Evolutionary conservation across 2,329 filamentous ascomycete genomes (phyloP).

Genomic region (Lasiodiplodia sp.): DNA sequence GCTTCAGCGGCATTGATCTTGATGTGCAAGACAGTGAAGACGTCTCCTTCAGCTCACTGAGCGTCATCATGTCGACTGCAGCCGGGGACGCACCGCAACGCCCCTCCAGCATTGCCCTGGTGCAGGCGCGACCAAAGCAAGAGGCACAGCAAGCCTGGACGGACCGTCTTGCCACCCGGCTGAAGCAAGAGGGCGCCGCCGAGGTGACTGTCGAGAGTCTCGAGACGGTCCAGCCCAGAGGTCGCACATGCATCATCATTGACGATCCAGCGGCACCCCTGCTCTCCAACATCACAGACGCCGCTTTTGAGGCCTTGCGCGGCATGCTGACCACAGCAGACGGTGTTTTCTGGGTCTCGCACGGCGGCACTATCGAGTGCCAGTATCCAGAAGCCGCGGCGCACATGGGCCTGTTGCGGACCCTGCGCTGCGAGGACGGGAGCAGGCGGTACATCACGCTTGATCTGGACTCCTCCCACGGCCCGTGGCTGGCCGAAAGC

Average conservation of each 20-base stretch:
- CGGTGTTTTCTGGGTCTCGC: conserved; percentile 9
- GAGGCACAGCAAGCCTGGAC: no score
- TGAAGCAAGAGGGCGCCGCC: neutral
- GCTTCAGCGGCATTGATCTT: conserved; percentile 18
- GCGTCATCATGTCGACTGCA: conserved; percentile 25
- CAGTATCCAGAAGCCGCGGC: neutral
- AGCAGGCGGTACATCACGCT: conserved; percentile 1
- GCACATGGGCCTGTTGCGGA: neutral
- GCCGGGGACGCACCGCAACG: conserved; percentile 1
- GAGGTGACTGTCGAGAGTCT: conserved; percentile 12
- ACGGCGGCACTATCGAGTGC: neutral
- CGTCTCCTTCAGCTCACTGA: conserved; percentile 24
- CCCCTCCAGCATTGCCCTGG: neutral
- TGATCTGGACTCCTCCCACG: neutral
- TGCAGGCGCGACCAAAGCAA: no score
- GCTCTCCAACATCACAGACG: neutral
- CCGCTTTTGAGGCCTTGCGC: neutral
- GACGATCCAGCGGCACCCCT: neutral
- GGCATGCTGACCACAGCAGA: neutral
- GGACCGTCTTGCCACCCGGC: no score
- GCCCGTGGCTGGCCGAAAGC: neutral
- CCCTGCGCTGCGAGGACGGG: conserved; percentile 3
- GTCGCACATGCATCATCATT: neutral
- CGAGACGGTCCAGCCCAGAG: conserved; percentile 2
- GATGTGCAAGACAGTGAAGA: neutral